Evolutionary conservation across 1,284 basidiomycete genomes (phyloP).

Genomic region (Puccinia horiana): DNA sequence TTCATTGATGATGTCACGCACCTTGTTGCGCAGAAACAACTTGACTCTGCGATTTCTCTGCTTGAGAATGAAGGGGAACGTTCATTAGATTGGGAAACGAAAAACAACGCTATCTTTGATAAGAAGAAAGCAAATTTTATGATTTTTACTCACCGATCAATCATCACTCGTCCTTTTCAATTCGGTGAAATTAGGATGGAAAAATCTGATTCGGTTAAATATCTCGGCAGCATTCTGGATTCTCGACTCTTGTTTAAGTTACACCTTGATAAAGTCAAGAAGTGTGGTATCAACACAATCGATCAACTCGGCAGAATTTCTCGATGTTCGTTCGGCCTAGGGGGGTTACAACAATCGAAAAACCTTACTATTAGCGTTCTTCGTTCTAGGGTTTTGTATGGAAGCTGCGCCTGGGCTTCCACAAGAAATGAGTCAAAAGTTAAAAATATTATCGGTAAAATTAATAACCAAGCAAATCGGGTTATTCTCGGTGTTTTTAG

Average conservation of each 20-base stretch:
- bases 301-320: background rate
- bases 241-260: background rate
- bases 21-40: background rate
- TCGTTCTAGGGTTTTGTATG: background rate
- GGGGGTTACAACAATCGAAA: background rate
- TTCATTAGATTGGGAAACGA: background rate
- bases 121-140: slow-evolving; percentile 22
- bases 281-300: background rate
- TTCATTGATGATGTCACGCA: slow-evolving; percentile 23
- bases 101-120: slow-evolving; percentile 32
- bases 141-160: background rate
- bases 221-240: background rate
- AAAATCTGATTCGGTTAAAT: background rate
- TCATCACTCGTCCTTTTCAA: background rate
- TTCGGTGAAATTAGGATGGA: background rate
- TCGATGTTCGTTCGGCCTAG: background rate
- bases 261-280: background rate
- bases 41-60: background rate
- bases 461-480: background rate
- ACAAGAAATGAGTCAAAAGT: background rate
- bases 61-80: background rate
- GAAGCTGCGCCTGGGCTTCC: background rate
- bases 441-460: background rate
- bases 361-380: background rate
- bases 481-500: background rate